These are phyloP conservation scores for Penstemon davidsonii DNA, from an alignment of 257 asterid species.

Conservation along the genomic window DNA sequence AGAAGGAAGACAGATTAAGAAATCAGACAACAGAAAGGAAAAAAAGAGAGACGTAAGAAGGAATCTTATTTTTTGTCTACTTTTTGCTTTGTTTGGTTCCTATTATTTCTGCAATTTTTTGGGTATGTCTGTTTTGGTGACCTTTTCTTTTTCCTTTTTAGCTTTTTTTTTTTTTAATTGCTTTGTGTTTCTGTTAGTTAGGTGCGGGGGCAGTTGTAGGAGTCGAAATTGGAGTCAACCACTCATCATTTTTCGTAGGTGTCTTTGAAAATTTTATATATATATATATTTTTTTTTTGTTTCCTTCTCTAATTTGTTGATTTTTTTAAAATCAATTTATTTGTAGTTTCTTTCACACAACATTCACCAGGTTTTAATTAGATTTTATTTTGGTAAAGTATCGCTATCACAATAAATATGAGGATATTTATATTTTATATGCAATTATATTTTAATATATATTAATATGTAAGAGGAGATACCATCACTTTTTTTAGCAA, in stretches of 20 bases:
- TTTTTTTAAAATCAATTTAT: neutral
- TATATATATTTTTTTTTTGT: neutral
- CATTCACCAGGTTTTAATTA: no score
- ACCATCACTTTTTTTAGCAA: no score
- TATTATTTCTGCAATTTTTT: slow-evolving; percentile 27
- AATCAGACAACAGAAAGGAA: slow-evolving; percentile 27
- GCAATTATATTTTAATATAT: no score
- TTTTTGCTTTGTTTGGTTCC: slow-evolving; percentile 22
- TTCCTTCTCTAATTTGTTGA: neutral
- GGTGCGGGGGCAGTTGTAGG: slow-evolving; percentile 29
- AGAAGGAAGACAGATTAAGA: slow-evolving; percentile 51
- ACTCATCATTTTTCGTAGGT: slow-evolving; percentile 2
- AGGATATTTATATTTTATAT: no score
- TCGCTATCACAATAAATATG: no score
- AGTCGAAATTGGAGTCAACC: slow-evolving; percentile 30
- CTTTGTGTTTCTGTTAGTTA: slow-evolving; percentile 3
- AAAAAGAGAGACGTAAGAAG: slow-evolving; percentile 40
- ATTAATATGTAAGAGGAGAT: no score
- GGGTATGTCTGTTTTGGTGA: slow-evolving; percentile 26
- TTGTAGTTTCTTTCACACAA: neutral
- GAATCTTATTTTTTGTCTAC: slow-evolving; percentile 35
- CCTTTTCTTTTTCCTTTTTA: no score
- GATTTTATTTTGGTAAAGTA: no score
- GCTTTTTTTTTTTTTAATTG: neutral
- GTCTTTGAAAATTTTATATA: no score